Evolutionary conservation across 768 basidiomycete genomes (phyloP).

Genomic region (Termitomyces sp.): DNA sequence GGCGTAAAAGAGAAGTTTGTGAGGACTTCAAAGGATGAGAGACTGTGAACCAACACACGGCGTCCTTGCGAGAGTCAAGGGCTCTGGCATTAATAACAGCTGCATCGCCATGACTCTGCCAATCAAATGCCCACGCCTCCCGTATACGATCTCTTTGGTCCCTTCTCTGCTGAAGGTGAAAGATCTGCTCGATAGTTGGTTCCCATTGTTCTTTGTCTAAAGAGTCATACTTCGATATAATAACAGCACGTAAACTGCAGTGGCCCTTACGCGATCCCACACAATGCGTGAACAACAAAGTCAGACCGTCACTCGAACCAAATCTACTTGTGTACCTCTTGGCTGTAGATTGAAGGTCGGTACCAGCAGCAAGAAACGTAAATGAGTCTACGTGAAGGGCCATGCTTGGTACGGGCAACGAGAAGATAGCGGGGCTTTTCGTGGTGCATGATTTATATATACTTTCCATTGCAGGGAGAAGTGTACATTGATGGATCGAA

Average conservation of each 20-base stretch:
- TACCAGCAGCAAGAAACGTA: constrained; percentile 1
- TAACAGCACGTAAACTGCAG: not conserved
- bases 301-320: constrained; percentile 8
- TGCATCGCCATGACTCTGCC: constrained; percentile 34
- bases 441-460: not conserved
- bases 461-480: not conserved
- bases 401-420: not conserved
- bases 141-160: constrained; percentile 22
- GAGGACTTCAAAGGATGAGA: not conserved
- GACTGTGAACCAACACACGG: constrained; percentile 16
- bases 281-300: constrained; percentile 14
- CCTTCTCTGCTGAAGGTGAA: constrained; percentile 18
- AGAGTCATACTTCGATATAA: not conserved
- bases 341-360: constrained; percentile 9
- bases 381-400: constrained; percentile 4
- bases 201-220: constrained; percentile 38
- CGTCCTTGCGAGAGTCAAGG: constrained; percentile 17
- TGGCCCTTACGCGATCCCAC: constrained; percentile 13
- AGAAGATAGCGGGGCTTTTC: not conserved
- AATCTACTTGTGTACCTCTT: constrained; percentile 12
- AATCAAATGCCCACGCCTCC: constrained; percentile 37
- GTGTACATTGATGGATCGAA: constrained; percentile 1
- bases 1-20: not conserved
- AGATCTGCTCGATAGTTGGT: constrained; percentile 25
- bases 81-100: constrained; percentile 25